Base-by-base conservation (phyloP, 163 green algal genomes). In the Chlamydomonas reinhardtii region DNA sequence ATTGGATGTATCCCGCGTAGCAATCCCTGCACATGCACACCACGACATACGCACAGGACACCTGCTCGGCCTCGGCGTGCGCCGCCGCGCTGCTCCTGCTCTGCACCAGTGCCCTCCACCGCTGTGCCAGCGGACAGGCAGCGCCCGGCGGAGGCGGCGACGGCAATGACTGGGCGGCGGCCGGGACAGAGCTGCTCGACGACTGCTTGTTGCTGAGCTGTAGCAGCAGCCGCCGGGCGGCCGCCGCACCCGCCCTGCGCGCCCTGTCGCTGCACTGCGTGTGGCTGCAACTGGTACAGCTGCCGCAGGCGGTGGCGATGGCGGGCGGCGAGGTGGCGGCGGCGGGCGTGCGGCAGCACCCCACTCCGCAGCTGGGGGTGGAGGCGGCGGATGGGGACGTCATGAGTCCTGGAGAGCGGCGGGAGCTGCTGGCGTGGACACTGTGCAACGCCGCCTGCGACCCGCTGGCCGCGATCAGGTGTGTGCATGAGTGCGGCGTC, bases 381-480 rank as follows among this genome's bases (percentile, higher is more conserved):
- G 52, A 19, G 34, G 43, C 3, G 27, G 73, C 27, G 73, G 71
- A 9, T 6, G 64, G 29, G 27, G 64, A 22, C 29, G 31, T 12
- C 31, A 52, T 80, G n/a, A 20, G 17, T 3, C 5, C n/a, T 1
- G 16, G 39, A 9, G 64, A 76, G 78, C 78, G 66, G 31, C 11
- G 66, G 43, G 66, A 85, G 66, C 78, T 85, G 78, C 48, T 85
- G 78, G 54, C 48, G 12, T 69, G 31, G 16, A n/a, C 31, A n/a
- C 66, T 85, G 29, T 71, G 78, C 78, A 85, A 85, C 66, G 65
- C 78, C 9, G 78, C 78, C 31, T 76, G 66, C 31, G 48, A 70
- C 48, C 48, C 76, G 20, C 24, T 76, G 22, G 48, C n/a, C 31
- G 29, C 59, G 3, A 56, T 59, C 22, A 35, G 70, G 66, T 70